Evolutionary conservation across 441 rosid species (phyloP).

Genomic region (Theobroma grandiflorum): DNA sequence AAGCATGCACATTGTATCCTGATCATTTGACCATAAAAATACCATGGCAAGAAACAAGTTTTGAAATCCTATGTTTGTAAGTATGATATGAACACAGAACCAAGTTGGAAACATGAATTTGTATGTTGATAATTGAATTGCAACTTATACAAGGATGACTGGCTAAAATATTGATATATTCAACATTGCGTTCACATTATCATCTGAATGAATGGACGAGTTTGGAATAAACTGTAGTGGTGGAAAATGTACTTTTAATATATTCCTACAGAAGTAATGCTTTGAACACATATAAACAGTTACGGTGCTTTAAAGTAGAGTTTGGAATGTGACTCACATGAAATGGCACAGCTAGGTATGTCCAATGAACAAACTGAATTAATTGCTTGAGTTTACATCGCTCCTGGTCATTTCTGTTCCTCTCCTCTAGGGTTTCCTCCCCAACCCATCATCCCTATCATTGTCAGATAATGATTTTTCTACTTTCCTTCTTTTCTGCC

Average conservation of each 20-base stretch:
- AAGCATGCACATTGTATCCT: not conserved
- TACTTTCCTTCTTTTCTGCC: conserved; percentile 58
- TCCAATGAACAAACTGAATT: not conserved
- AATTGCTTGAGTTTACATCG: conserved; percentile 14
- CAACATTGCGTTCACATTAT: conserved; percentile 12
- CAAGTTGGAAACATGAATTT: no score
- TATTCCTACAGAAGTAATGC: not conserved
- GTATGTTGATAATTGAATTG: not conserved
- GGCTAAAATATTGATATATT: conserved; percentile 1
- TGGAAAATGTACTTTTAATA: not conserved
- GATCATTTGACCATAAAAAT: not conserved
- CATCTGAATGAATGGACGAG: not conserved
- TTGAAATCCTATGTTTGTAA: not conserved
- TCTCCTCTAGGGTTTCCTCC: conserved; percentile 34
- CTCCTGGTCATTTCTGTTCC: conserved; percentile 32
- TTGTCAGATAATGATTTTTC: conserved; percentile 49
- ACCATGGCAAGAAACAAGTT: not conserved
- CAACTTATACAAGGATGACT: conserved; percentile 8
- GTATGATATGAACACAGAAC: not conserved
- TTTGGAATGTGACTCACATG: not conserved
- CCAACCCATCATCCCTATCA: conserved; percentile 44
- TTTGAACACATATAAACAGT: conserved; percentile 15
- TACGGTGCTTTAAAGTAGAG: not conserved
- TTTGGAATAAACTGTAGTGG: not conserved
- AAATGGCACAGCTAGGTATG: not conserved